A percentile compares a stretch with the other conserved stretches of the same genome.
phyloP scores from a whole-genome alignment of 2,329 filamentous ascomycete species.

The Coniochaeta sp. region DNA sequence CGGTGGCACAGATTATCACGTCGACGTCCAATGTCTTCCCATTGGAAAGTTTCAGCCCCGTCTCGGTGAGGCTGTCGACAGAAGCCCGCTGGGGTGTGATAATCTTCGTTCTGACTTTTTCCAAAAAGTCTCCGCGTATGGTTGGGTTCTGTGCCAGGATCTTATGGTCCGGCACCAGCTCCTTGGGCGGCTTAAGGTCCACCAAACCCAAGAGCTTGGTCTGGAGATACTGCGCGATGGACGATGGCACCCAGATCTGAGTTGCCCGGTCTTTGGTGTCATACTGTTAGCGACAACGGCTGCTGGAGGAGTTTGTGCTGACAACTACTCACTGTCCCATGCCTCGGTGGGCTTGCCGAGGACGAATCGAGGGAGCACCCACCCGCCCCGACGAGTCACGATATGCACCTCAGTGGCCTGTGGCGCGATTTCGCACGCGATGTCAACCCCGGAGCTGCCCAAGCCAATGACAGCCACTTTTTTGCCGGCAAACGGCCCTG shows the following conservation, averaged over 20 bases:
- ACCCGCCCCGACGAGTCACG: constrained; percentile 27
- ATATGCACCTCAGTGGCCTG: constrained; percentile 25
- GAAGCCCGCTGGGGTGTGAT: constrained; percentile 23
- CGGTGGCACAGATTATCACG: constrained; percentile 24
- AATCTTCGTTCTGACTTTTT: constrained; percentile 21
- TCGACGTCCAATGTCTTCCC: constrained; percentile 21
- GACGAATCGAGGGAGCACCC: constrained; percentile 28
- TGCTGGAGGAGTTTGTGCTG: not conserved
- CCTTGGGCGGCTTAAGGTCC: constrained; percentile 20
- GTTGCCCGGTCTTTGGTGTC: constrained; percentile 15
- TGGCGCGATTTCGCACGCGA: constrained; percentile 26
- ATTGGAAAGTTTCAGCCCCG: constrained; percentile 18
- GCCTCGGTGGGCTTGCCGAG: constrained; percentile 26
- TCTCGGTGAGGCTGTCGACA: constrained; percentile 20
- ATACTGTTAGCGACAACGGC: not conserved
- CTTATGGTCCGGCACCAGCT: constrained; percentile 23
- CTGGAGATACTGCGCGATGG: constrained; percentile 20
- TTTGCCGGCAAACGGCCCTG: constrained; percentile 25
- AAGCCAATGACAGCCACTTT: constrained; percentile 27
- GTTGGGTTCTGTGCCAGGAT: constrained; percentile 26
- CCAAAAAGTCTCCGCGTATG: constrained; percentile 22
- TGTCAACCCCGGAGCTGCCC: constrained; percentile 29
- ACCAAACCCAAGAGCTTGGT: constrained; percentile 20
- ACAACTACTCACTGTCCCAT: constrained; percentile 22
- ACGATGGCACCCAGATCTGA: constrained; percentile 19